These are phyloP conservation scores for Sesbania bispinosa DNA, from an alignment of 306 rosid species.

Conservation along the genomic window DNA sequence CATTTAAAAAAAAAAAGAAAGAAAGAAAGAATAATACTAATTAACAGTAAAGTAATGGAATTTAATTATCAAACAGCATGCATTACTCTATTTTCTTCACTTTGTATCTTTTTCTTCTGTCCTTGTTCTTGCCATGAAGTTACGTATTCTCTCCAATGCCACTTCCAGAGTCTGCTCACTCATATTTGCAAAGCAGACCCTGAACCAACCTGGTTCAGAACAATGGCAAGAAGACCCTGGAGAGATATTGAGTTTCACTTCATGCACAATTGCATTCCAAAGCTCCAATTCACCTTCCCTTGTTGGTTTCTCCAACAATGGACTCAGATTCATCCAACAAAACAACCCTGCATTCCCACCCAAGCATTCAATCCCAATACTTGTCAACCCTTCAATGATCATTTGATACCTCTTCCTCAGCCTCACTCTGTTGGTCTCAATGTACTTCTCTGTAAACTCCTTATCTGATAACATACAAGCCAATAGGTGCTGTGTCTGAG, in stretches of 20 bases:
- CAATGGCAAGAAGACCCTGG: slow-evolving; percentile 95
- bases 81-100: not conserved
- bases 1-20: too few relatives aligned
- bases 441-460: slow-evolving; percentile 52
- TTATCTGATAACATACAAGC: slow-evolving; percentile 67
- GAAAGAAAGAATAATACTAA: too few relatives aligned
- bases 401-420: slow-evolving; percentile 63
- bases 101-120: not conserved
- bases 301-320: slow-evolving; percentile 44
- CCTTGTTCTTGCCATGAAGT: slow-evolving; percentile 45
- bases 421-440: slow-evolving; percentile 61
- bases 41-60: too few relatives aligned
- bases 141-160: slow-evolving; percentile 62
- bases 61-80: not conserved
- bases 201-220: slow-evolving; percentile 89
- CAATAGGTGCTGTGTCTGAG: slow-evolving; percentile 76
- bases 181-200: slow-evolving; percentile 95
- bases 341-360: slow-evolving; percentile 86
- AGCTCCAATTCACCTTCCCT: slow-evolving; percentile 62
- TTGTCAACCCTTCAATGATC: slow-evolving; percentile 64
- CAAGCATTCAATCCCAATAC: slow-evolving; percentile 72
- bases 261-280: slow-evolving; percentile 56
- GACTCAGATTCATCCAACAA: slow-evolving; percentile 89
- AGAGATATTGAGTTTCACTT: slow-evolving; percentile 73
- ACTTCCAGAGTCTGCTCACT: slow-evolving; percentile 60